Evolutionary conservation across 352 stramenopile species (phyloP), one percentile per base, ranked within the genome.

Genomic region (Phytophthora agathidicida): DNA sequence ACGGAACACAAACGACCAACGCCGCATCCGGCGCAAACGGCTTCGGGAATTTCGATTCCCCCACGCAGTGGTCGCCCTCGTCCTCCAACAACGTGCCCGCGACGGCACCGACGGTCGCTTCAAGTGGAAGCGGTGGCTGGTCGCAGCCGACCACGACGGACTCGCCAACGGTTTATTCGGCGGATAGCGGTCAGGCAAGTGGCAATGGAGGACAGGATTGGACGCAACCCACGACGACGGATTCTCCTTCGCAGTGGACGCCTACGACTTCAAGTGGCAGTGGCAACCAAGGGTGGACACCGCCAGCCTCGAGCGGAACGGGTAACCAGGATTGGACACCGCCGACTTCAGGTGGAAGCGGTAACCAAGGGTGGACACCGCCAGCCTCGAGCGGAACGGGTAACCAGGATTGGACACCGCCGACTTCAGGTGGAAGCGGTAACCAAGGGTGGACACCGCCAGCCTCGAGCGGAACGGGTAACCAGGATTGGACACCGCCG

Each of bases 61-160:
- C 47, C 3, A 31, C 23, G n/a, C 51, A 60, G 30, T 51, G 51
- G 51, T 17, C 50, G 7, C 14, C 31, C 20, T 24, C 54, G 7
- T 56, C 44, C n/a, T 57, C 37, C 23, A 64, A 64, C 27, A 20
- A 64, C 35, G 54, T 55, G 26, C 42, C 42, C 5, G 47, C 42
- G 17, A 43, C 28, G 20, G 14, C 22, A 9, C 35, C 53, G 8
- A 55, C 13, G 14, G 33, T 42, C 6, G 22, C 30, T 19, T 52
- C 45, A n/a, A 60, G 30, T 27, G 41, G 23, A 7, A 64, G 35
- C 11, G 44, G 55, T 9, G 42, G 42, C 6, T 60, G 51, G 51
- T 52, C 30, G 31, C 51, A 51, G 19, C 51, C 51, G 1, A 41
- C 7, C 1, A 59, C 38, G 19, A 7, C 16, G 11, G 47, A 56